Evolutionary conservation across 805 yeast genomes (phyloP).

Genomic region (Barnettozyma siamensis): DNA sequence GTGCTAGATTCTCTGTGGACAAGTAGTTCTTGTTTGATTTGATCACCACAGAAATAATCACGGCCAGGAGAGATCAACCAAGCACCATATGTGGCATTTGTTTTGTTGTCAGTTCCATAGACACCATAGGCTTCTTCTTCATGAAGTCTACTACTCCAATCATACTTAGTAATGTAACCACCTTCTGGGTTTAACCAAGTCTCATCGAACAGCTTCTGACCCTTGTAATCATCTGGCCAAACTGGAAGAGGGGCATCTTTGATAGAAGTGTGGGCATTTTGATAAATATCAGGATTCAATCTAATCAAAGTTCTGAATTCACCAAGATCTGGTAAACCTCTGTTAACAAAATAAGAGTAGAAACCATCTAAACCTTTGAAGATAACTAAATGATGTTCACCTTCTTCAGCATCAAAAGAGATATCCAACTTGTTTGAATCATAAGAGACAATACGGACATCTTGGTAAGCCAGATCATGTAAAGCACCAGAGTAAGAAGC

Average conservation of each 20-base stretch:
- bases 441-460: conserved; percentile 1
- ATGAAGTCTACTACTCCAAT: conserved; percentile 6
- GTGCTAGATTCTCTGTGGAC: conserved; percentile 5
- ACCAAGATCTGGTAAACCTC: conserved; percentile 2
- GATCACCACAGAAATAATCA: conserved; percentile 6
- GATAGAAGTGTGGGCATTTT: conserved; percentile 4
- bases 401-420: conserved; percentile 5
- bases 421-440: conserved; percentile 4
- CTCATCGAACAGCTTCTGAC: conserved; percentile 3
- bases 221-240: conserved; percentile 4
- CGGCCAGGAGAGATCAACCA: conserved; percentile 5
- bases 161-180: conserved; percentile 4
- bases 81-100: conserved; percentile 1
- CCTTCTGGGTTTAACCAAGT: conserved; percentile 1
- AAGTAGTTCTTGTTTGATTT: conserved; percentile 3
- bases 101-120: conserved; percentile 1
- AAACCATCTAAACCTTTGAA: conserved; percentile 5
- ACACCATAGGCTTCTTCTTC: conserved; percentile 6
- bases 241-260: conserved; percentile 3
- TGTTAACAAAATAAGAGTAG: conserved; percentile 4
- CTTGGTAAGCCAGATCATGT: not conserved
- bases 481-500: conserved; percentile 3
- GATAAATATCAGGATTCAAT: conserved; percentile 3
- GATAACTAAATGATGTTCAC: conserved; percentile 5
- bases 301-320: conserved; percentile 4